Base-by-base conservation (phyloP, 2,329 filamentous ascomycete genomes). In the Calonectria henricotiae region DNA sequence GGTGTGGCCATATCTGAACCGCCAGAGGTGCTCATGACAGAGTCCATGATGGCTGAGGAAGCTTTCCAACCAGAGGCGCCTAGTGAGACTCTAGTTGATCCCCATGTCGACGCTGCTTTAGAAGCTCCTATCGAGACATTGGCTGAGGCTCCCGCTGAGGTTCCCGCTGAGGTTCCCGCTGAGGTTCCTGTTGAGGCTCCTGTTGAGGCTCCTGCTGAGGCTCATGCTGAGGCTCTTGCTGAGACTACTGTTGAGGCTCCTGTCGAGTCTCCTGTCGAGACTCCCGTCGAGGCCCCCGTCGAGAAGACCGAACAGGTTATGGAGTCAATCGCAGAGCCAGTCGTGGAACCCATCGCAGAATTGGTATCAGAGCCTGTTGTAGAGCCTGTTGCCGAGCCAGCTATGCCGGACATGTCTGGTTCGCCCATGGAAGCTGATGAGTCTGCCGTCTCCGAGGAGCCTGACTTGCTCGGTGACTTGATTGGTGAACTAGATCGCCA, bases 401-500 rank as follows among this genome's bases (percentile, higher is more conserved):
- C 11, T n/a, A 30, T 61, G 15, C 62, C 61, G 9, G 44, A 72
- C n/a, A 46, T 23, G 27, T 44, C 55, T 44, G 25, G 62, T 7
- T 12, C 54, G 32, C 64, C 81, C 8, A 55, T 67, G 30, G 69
- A 67, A 30, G 69, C 69, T 11, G 79, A 80, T 20, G 64, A 63
- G 20, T 30, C 67, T 3, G 37, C 62, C 9, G 80, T 79, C 37
- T 77, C 81, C 2, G 81, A 83, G 15, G 83, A 84, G 30, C 80
- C 83, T 8, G 85, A 87, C 74, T 66, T 87, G 41, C 81, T 87
- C 25, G 83, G 82, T n/a, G 83, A 81, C n/a, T 75, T 86, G 1
- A 83, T 87, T 73, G 81, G 84, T 1, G 85, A 84, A 39, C 79
- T 87, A 41, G 83, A 86, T 67, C 81, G 83, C 37, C 84, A 86